A percentile compares a stretch with the other conserved stretches of the same genome.
Evolutionary conservation across 164 flowering plant species (phyloP).

Genomic region (Kingdonia uniflora): DNA sequence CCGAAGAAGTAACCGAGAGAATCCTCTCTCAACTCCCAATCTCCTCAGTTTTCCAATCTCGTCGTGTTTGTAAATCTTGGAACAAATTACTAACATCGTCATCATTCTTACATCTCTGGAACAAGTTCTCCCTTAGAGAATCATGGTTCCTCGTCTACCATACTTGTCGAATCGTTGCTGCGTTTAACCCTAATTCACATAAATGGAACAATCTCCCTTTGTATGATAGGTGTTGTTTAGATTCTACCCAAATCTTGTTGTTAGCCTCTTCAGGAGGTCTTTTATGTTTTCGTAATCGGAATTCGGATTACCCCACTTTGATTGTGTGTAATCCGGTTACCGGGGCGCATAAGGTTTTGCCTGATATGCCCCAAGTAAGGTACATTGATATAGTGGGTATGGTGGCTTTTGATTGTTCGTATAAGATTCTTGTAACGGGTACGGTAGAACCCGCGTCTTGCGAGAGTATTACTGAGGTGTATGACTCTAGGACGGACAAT

Average conservation of each 20-base stretch:
- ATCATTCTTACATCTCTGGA: slow-evolving; percentile 7
- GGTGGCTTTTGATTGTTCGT: slow-evolving; percentile 10
- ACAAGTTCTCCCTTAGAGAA: slow-evolving; percentile 4
- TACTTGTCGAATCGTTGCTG: slow-evolving; percentile 11
- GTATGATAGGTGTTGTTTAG: slow-evolving; percentile 14
- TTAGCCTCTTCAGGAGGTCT: slow-evolving; percentile 21
- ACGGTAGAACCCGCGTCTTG: slow-evolving; percentile 14
- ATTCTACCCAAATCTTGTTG: slow-evolving; percentile 15
- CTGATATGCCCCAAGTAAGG: slow-evolving; percentile 14
- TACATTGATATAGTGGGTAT: slow-evolving; percentile 22
- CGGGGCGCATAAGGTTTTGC: slow-evolving; percentile 14
- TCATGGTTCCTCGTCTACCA: slow-evolving; percentile 20
- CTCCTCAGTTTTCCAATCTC: slow-evolving; percentile 2
- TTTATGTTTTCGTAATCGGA: slow-evolving; percentile 18
- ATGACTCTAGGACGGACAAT: slow-evolving; percentile 14
- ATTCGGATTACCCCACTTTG: slow-evolving; percentile 16
- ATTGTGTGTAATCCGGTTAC: slow-evolving; percentile 23
- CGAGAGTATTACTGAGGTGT: slow-evolving; percentile 22
- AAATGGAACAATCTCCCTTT: slow-evolving; percentile 20
- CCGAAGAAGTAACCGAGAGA: slow-evolving; percentile 18
- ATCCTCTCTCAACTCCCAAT: slow-evolving; percentile 18
- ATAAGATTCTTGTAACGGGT: slow-evolving; percentile 18
- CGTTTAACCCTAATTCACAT: slow-evolving; percentile 8
- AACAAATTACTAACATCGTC: neutral
- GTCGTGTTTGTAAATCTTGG: neutral